Evolutionary conservation across 768 basidiomycete genomes (phyloP), one percentile per base, ranked within the genome.

Genomic region (Tylopilus sp.): DNA sequence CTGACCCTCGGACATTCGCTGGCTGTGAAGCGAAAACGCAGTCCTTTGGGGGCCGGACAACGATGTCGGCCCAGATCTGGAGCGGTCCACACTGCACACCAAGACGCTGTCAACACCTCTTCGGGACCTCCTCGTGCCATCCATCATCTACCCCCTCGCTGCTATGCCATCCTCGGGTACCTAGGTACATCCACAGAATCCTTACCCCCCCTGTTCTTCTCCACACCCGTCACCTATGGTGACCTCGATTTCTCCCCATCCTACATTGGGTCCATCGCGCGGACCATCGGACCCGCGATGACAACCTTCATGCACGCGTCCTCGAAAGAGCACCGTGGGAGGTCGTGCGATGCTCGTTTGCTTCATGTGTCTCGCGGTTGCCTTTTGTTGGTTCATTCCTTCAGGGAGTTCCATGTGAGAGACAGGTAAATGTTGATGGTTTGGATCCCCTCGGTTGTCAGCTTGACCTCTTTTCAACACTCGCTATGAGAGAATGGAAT

Each of bases 221-320:
- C 71, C n/a, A 73, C 73, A 2, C 74, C 73, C 0, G 56, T 69
- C 44, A 60, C 63, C 30, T 64, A 67, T 7, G 73, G 77, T 1
- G 75, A 75, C 4, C 68, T 76, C 9, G 63, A 66, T 11, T 57
- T 71, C 40, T 59, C 61, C 1, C 70, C 74, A 0, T 66, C 71
- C 4, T 58, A 56, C n/a, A 78, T 77, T 39, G 74, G 75, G 0
- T 75, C 77, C 6, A 68, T 76, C 18, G 71, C 74, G 0, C 71
- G 77, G 20, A 76, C 75, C 1, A 67, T 80, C 38, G 79, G 78
- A 13, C 81, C 81, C 2, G 74, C 73, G 0, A 47, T 75, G 44
- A 69, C 77, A 10, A 78, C 78, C 6, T 80, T 79, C 2, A 60
- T 79, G 41, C 80, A 79, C 52, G 77, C 80, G 2, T 66, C 74